These are phyloP conservation scores for Huntiella omanensis DNA, from an alignment of 2,329 filamentous ascomycete genomes.

Conservation along the genomic window DNA sequence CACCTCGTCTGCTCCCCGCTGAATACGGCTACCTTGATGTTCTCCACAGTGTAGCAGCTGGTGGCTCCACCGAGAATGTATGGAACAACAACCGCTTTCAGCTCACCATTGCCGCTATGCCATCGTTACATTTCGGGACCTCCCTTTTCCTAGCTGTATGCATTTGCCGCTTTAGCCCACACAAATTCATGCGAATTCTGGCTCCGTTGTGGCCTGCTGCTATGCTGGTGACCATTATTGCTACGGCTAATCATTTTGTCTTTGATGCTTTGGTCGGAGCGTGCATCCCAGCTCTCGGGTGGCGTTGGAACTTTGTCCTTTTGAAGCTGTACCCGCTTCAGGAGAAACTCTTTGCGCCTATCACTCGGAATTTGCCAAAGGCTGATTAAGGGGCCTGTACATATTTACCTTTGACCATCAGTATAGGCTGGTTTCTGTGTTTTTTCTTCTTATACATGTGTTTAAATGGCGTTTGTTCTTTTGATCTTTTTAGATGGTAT, in stretches of 20 bases:
- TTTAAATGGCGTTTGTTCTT: no score
- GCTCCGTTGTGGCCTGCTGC: conserved; percentile 24
- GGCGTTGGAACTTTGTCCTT: conserved; percentile 17
- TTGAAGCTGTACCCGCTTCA: conserved; percentile 16
- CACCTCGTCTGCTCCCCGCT: conserved; percentile 27
- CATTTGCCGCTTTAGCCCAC: conserved; percentile 22
- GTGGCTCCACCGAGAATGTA: conserved; percentile 15
- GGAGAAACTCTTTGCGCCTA: conserved; percentile 15
- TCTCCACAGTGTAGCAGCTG: conserved; percentile 18
- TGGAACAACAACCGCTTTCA: conserved; percentile 29
- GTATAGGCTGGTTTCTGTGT: no score
- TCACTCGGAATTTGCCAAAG: conserved; percentile 8
- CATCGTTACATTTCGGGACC: conserved; percentile 28
- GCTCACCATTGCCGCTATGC: conserved; percentile 30
- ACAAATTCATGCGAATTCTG: conserved; percentile 19
- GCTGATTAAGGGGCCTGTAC: not conserved
- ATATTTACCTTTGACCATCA: not conserved
- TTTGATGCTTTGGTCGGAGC: conserved; percentile 20
- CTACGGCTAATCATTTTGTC: conserved; percentile 23
- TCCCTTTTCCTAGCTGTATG: conserved; percentile 20
- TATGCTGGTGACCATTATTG: conserved; percentile 24
- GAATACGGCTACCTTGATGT: conserved; percentile 29
- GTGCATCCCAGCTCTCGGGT: conserved; percentile 19
- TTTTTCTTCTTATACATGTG: no score
- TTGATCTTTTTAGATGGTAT: no score